These are phyloP conservation scores for Myriosclerotinia scirpicola DNA, from an alignment of 2,329 filamentous ascomycete genomes.

Conservation along the genomic window DNA sequence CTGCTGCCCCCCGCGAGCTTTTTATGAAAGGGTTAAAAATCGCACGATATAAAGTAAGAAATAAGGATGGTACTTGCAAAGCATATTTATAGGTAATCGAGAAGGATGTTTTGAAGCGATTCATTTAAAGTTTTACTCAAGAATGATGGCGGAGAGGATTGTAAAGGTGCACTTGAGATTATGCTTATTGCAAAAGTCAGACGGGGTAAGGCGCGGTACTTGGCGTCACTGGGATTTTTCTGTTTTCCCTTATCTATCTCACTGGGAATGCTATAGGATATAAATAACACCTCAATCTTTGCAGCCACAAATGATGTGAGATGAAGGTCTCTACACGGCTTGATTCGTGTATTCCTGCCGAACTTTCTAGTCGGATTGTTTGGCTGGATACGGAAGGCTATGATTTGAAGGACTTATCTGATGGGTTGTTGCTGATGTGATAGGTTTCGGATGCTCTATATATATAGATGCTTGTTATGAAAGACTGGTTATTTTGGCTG, in stretches of 20 bases:
- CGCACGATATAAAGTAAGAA: too few relatives aligned
- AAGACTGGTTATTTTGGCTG: too few relatives aligned
- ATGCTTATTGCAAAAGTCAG: background rate
- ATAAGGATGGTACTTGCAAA: background rate
- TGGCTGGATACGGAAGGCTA: background rate
- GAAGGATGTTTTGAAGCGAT: background rate
- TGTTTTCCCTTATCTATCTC: background rate
- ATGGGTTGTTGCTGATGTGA: too few relatives aligned
- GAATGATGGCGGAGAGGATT: background rate
- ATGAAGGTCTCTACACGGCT: background rate
- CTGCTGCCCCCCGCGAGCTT: background rate
- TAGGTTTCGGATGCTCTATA: too few relatives aligned
- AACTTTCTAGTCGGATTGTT: background rate
- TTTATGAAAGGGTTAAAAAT: background rate
- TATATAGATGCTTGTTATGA: too few relatives aligned
- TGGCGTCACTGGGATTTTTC: background rate
- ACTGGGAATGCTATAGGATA: background rate
- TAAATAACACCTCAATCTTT: background rate
- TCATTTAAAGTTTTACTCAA: background rate
- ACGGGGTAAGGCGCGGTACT: background rate
- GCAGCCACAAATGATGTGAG: background rate
- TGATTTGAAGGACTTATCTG: too few relatives aligned
- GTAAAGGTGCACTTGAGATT: background rate
- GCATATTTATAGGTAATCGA: background rate
- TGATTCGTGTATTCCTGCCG: background rate